Evolutionary conservation across 2,329 filamentous ascomycete species (phyloP).

Genomic region (Hyphodiscus sp.): DNA sequence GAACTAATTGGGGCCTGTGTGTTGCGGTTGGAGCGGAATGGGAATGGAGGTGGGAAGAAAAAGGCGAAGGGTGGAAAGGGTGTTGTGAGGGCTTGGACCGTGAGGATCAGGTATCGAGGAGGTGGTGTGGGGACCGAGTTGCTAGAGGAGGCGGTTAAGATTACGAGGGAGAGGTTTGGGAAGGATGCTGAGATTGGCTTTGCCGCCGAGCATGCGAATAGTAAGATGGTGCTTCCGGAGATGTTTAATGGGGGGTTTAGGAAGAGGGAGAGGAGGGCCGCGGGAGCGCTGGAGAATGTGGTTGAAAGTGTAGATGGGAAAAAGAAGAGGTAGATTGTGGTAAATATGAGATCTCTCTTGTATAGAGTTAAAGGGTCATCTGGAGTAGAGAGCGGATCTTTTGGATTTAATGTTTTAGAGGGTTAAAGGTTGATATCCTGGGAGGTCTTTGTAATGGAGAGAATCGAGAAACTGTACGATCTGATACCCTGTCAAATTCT

Average conservation of each 20-base stretch:
- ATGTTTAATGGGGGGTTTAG: slow-evolving; percentile 58
- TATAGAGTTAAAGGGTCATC: not conserved
- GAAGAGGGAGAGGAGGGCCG: slow-evolving; percentile 51
- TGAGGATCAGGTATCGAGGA: slow-evolving; percentile 59
- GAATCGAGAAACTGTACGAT: not conserved
- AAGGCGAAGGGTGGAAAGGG: slow-evolving; percentile 36
- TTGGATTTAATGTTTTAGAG: not conserved
- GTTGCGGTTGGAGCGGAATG: slow-evolving; percentile 52
- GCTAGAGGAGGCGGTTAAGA: slow-evolving; percentile 65
- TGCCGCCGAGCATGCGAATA: slow-evolving; percentile 72
- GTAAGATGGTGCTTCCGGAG: slow-evolving; percentile 52
- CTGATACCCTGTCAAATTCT: not conserved
- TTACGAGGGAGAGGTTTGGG: slow-evolving; percentile 63
- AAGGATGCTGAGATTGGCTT: slow-evolving; percentile 64
- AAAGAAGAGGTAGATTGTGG: slow-evolving; percentile 19
- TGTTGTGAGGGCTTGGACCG: slow-evolving; percentile 78
- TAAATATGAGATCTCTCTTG: not conserved
- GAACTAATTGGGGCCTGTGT: slow-evolving; percentile 67
- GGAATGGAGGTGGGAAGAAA: slow-evolving; percentile 16
- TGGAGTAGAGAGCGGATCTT: not conserved
- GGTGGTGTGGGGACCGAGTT: slow-evolving; percentile 67
- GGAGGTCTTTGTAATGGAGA: not conserved
- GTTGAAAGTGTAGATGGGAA: slow-evolving; percentile 34
- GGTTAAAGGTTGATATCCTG: not conserved
- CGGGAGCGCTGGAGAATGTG: slow-evolving; percentile 44